Base-by-base conservation (phyloP, 768 basidiomycete species). In the Mycena belliarum region DNA sequence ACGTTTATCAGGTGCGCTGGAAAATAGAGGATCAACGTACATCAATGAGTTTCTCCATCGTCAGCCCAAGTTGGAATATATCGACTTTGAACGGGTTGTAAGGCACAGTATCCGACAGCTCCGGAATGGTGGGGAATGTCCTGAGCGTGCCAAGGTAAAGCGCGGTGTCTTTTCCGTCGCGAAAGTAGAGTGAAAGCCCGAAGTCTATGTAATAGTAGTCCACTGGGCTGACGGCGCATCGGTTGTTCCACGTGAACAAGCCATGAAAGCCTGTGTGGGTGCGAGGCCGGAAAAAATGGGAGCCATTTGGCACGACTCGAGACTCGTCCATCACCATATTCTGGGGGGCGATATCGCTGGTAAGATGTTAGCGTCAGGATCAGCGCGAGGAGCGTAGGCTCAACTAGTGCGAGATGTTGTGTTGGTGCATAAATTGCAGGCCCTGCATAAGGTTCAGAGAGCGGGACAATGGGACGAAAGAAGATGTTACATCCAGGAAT, bases 181-280 rank as follows among this genome's bases (percentile, higher is more conserved):
- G 57, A 28, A 44, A 59, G 12, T 47, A 32, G 7, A 29, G 6
- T 1, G 62, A 50, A 3, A 55, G 49, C 2, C 53, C 53, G 16
- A 63, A 63, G 15, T 63, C 62, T n/a, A 63, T 60, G 29, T 47
- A 60, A n/a, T 52, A 63, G 14, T 63, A 60, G 11, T 47, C 32
- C 37, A 59, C 42, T 12, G 57, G 49, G 16, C 25, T 9, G 20
- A 63, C 44, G 18, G 53, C 29, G 15, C 43, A 56, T 11, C 58
- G 52, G 20, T 51, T 24, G 0, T 48, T 48, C 57, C 57, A 59
- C 11, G 29, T 6, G 14, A 59, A 47, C 2, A 38, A n/a, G 23
- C 37, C 32, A 9, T 18, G 23, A 10, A 35, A 33, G n/a, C 53
- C 62, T 20, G 25, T 42, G 45, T 44, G 52, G 3, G 54, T 55